phyloP scores from a whole-genome alignment of 1,139 yeast species.

The Candida buenavistaensis region DNA sequence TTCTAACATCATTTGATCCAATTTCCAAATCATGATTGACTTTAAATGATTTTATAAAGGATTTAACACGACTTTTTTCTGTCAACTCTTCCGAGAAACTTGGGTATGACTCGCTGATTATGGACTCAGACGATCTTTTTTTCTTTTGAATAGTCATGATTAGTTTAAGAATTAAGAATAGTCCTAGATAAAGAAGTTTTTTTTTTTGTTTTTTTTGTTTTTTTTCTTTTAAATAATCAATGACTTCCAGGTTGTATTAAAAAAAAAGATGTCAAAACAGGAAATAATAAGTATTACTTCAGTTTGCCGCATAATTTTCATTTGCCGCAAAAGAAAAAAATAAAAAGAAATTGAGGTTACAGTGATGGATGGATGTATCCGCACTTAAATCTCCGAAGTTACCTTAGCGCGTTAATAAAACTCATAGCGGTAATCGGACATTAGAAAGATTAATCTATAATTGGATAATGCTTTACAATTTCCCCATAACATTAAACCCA shows the following conservation, averaged over 20 bases:
- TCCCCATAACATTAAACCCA: too few relatives aligned
- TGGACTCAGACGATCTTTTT: not conserved
- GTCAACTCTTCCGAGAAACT: not conserved
- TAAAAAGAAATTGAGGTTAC: not conserved
- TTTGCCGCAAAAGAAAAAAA: conserved; percentile 6
- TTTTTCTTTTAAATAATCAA: too few relatives aligned
- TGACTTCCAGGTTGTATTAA: too few relatives aligned
- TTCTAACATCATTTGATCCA: conserved; percentile 11
- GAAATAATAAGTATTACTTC: not conserved
- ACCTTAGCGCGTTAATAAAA: too few relatives aligned
- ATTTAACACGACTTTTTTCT: conserved; percentile 2
- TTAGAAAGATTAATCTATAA: too few relatives aligned
- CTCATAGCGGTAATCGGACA: too few relatives aligned
- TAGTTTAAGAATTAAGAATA: too few relatives aligned
- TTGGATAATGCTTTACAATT: too few relatives aligned
- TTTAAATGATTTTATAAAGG: conserved; percentile 12
- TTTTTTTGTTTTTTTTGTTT: conserved; percentile 1
- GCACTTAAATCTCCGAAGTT: too few relatives aligned
- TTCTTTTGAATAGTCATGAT: not conserved
- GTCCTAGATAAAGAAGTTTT: not conserved
- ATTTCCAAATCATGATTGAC: conserved; percentile 11
- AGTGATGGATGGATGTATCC: too few relatives aligned
- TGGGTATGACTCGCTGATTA: not conserved
- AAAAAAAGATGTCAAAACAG: too few relatives aligned
- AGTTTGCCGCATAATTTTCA: conserved; percentile 1